These are phyloP conservation scores for Inga oerstediana DNA, from an alignment of 306 rosid species.

Conservation along the genomic window DNA sequence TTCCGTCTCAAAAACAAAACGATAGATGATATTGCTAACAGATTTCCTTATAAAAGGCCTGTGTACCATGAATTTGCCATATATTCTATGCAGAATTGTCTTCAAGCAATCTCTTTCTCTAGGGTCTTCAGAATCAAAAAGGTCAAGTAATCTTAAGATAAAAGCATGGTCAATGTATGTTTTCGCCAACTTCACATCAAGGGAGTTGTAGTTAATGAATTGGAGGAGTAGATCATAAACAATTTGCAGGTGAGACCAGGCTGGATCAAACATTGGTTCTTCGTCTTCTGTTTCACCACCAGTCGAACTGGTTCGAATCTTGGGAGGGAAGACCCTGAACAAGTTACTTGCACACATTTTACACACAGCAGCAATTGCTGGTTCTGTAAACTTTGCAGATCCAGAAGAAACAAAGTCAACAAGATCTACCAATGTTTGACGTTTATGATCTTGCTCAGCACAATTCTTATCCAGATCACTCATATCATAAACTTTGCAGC, in stretches of 20 bases:
- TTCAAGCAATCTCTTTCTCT: conserved; percentile 99
- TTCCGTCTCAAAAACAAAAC: conserved; percentile 89
- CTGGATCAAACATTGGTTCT: conserved; percentile 97
- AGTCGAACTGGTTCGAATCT: conserved; percentile 60
- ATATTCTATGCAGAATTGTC: conserved; percentile 87
- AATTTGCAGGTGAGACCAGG: conserved; percentile 89
- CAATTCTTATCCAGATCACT: conserved; percentile 63
- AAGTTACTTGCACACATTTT: conserved; percentile 87
- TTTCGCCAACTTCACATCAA: conserved; percentile 85
- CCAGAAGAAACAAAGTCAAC: conserved; percentile 95
- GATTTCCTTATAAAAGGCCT: conserved; percentile 89
- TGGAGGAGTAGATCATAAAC: conserved; percentile 94
- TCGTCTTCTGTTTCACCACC: conserved; percentile 92
- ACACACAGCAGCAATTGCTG: conserved; percentile 80
- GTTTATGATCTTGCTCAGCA: conserved; percentile 75
- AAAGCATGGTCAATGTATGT: conserved; percentile 81
- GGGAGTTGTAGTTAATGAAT: conserved; percentile 68
- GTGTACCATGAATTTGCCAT: conserved; percentile 96
- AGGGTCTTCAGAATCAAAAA: conserved; percentile 96
- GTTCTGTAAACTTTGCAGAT: conserved; percentile 84
- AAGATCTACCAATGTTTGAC: conserved; percentile 77
- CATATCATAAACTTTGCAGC: conserved; percentile 75
- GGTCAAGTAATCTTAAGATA: conserved; percentile 80
- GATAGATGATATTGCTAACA: conserved; percentile 83
- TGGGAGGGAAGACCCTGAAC: conserved; percentile 94